Base-by-base conservation (phyloP, 768 basidiomycete species). In the Galerina marginata region DNA sequence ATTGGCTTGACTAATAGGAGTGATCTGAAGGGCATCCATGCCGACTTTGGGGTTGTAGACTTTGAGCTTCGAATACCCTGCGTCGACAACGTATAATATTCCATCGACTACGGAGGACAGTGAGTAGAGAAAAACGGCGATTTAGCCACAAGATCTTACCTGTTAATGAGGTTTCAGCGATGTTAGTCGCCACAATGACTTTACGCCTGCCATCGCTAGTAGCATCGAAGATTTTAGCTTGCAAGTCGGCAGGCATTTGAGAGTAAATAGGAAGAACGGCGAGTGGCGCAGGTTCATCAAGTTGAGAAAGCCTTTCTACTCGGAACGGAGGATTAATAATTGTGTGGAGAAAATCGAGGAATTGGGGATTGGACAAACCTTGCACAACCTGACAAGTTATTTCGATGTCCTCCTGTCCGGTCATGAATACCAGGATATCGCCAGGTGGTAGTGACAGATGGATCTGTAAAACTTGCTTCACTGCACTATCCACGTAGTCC, bases 41-140 rank as follows among this genome's bases (percentile, higher is more conserved):
- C 97, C 97, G 61, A 99, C 95, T 74, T 95, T 95, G 14, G 97
- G 96, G 71, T 99, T 99, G 80, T 99, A 99, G 20, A 99, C 96
- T 75, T 98, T 98, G 63, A 99, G 80, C 75, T 99, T 99, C 23
- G 93, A 97, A 74, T 95, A 99, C 0, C 97, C 97, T 0, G 93
- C 88, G 72, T 99, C 97, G 2, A 99, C 93, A 26, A 99, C 97
- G 66, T 90, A 99, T 39, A 97, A 81, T 71, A 99, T 99, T 67
- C 97, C 97, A 66, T 99, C 97, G 63, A 99, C 97, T 93, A 69
- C 4, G 49, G 44, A 48, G 47, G 29, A 38, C 67, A 58, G 60
- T 61, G 38, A 43, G 72, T 39, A 65, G 52, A 15, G 5, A 43
- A 33, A 9, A n/a, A 56, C 39, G 51, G 15, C 44, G 36, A 33